phyloP scores from a whole-genome alignment of 768 basidiomycete species.

The Boletus vermiculosoides region DNA sequence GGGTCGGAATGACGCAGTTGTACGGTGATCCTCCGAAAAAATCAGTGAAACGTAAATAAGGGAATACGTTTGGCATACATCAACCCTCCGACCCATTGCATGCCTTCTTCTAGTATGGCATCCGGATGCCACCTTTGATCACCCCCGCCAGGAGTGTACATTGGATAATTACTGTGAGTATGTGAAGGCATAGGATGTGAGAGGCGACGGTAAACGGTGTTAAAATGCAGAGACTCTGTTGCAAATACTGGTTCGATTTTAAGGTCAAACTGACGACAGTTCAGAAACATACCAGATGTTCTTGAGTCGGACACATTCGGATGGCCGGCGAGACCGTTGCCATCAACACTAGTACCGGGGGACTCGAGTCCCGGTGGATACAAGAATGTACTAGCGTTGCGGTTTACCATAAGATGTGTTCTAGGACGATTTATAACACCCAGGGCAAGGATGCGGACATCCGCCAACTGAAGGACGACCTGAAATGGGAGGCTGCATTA shows the following conservation, averaged over 20 bases:
- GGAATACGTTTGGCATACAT: slow-evolving; percentile 45
- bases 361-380: slow-evolving; percentile 64
- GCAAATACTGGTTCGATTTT: neutral
- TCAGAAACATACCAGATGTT: slow-evolving; percentile 1
- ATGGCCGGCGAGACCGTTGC: slow-evolving; percentile 1
- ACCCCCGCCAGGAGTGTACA: slow-evolving; percentile 65
- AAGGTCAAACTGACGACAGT: neutral
- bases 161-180: slow-evolving; percentile 64
- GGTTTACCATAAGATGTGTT: slow-evolving; percentile 56
- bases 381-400: slow-evolving; percentile 65
- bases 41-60: slow-evolving; percentile 5
- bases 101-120: slow-evolving; percentile 54
- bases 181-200: slow-evolving; percentile 55
- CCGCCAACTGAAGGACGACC: slow-evolving; percentile 68
- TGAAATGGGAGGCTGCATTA: slow-evolving; percentile 27
- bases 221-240: slow-evolving; percentile 2
- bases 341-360: slow-evolving; percentile 12
- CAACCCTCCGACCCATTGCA: slow-evolving; percentile 70
- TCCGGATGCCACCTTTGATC: slow-evolving; percentile 63
- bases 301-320: slow-evolving; percentile 6
- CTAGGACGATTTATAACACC: slow-evolving; percentile 62
- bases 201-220: slow-evolving; percentile 42
- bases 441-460: slow-evolving; percentile 70
- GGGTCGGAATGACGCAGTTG: slow-evolving; percentile 53
- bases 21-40: slow-evolving; percentile 51